A percentile compares a stretch with the other conserved stretches of the same genome.
Evolutionary conservation across 108 stramenopile species (phyloP).

Genomic region (Cyclotella sp.): DNA sequence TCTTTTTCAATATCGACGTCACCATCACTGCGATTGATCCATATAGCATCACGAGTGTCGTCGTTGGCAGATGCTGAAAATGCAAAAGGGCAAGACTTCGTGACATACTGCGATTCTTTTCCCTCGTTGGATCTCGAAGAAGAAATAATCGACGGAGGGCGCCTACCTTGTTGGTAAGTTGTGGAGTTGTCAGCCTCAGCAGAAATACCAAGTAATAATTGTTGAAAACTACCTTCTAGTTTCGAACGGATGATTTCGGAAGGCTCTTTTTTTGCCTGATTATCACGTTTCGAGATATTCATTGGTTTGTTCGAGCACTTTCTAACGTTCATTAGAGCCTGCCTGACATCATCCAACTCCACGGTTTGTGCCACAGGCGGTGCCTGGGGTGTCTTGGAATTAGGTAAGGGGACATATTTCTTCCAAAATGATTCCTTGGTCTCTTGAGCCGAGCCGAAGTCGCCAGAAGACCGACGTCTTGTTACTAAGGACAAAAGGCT

Average conservation of each 20-base stretch:
- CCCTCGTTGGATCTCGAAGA: background rate
- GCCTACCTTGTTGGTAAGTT: no score
- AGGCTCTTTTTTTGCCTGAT: background rate
- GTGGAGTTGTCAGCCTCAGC: background rate
- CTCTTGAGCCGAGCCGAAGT: background rate
- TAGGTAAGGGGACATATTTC: background rate
- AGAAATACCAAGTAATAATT: background rate
- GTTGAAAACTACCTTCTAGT: background rate
- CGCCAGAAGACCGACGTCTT: background rate
- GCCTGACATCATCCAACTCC: slow-evolving; percentile 4
- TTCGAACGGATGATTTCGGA: background rate
- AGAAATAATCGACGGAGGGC: no score
- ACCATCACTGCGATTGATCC: slow-evolving; percentile 26
- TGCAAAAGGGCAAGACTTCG: background rate
- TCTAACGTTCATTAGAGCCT: slow-evolving; percentile 23
- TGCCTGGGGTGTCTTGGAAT: background rate
- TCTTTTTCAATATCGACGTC: slow-evolving; percentile 27
- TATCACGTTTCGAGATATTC: background rate
- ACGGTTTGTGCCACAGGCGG: background rate
- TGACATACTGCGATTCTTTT: background rate
- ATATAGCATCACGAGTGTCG: slow-evolving; percentile 14
- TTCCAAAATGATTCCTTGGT: slow-evolving; percentile 1
- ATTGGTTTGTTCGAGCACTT: background rate
- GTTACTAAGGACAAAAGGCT: background rate
- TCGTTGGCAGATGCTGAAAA: background rate